Percentiles rank a stretch among this genome's conserved stretches.
Conservation (phyloP, 2,329 filamentous ascomycete species). For the Hypocrella siamensis region DNA sequence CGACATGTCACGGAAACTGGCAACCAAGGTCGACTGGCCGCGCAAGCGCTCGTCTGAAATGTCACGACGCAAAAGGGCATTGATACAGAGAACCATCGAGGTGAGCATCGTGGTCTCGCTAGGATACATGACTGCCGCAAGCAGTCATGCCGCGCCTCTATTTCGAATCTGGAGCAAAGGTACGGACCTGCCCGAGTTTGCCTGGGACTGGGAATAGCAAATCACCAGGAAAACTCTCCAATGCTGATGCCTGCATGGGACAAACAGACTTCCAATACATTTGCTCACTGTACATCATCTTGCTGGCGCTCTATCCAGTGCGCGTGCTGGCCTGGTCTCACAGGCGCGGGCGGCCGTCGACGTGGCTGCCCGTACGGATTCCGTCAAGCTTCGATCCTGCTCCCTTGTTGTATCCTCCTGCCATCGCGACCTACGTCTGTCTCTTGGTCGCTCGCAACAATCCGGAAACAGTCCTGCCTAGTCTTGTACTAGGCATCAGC, state of each 20-base stretch:
- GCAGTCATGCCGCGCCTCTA: constrained; percentile 28
- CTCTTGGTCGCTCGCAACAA: constrained; percentile 53
- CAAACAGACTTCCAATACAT: constrained; percentile 26
- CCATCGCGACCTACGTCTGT: constrained; percentile 62
- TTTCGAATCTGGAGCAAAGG: constrained; percentile 32
- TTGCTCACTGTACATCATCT: constrained; percentile 17
- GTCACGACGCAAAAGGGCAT: constrained; percentile 29
- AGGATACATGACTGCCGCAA: constrained; percentile 29
- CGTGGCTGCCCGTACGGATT: constrained; percentile 30
- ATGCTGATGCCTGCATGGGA: not conserved
- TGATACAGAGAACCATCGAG: constrained; percentile 37
- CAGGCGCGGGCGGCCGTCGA: constrained; percentile 20
- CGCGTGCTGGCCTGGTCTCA: constrained; percentile 37
- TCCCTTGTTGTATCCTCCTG: constrained; percentile 71
- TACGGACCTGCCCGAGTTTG: constrained; percentile 12
- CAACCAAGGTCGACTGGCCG: constrained; percentile 6
- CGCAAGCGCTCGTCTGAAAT: constrained; percentile 10
- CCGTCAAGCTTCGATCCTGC: constrained; percentile 80
- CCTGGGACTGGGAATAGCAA: too few relatives aligned
- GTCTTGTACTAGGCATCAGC: constrained; percentile 66
- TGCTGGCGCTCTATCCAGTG: constrained; percentile 42
- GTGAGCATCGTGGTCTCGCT: constrained; percentile 33
- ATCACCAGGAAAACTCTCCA: too few relatives aligned
- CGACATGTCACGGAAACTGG: constrained; percentile 7
- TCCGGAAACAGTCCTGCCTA: constrained; percentile 51